Conservation (phyloP, 2,329 filamentous ascomycete genomes). For the Sporothrix phasma region DNA sequence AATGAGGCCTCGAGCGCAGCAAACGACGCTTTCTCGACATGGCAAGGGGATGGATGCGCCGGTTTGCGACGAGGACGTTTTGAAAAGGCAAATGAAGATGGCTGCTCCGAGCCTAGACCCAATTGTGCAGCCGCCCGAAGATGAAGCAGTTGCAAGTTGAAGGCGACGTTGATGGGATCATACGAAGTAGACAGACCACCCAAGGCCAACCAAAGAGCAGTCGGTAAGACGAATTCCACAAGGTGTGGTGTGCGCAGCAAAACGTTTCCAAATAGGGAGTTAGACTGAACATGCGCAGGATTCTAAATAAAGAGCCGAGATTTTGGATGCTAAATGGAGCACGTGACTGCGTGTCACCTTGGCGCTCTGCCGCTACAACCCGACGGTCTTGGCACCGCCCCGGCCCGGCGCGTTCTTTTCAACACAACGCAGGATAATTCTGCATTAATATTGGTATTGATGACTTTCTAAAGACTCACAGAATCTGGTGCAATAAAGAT, state of each 20-base stretch:
- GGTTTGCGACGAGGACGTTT: not conserved
- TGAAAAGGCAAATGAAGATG: not conserved
- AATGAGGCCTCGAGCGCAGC: not conserved
- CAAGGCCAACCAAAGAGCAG: not conserved
- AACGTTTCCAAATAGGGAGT: not conserved
- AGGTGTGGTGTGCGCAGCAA: not conserved
- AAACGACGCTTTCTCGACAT: not conserved
- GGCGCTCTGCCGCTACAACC: constrained; percentile 10
- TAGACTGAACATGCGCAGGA: not conserved
- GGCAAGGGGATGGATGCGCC: not conserved
- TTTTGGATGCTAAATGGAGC: constrained; percentile 6
- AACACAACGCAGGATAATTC: not conserved
- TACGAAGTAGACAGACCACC: too few species aligned
- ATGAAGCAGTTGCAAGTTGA: not conserved
- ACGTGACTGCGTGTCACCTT: constrained; percentile 19
- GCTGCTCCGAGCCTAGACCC: not conserved
- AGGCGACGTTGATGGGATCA: not conserved
- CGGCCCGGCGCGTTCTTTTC: constrained; percentile 12
- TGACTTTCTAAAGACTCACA: not conserved
- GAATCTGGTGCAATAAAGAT: not conserved
- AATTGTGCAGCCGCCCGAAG: not conserved
- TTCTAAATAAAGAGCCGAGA: constrained; percentile 1
- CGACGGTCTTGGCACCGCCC: constrained; percentile 4
- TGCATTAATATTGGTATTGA: not conserved
- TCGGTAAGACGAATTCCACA: not conserved